A percentile compares a stretch with the other conserved stretches of the same genome.
Evolutionary conservation across 331 rosid species (phyloP).

Genomic region (Quercus tomentella): DNA sequence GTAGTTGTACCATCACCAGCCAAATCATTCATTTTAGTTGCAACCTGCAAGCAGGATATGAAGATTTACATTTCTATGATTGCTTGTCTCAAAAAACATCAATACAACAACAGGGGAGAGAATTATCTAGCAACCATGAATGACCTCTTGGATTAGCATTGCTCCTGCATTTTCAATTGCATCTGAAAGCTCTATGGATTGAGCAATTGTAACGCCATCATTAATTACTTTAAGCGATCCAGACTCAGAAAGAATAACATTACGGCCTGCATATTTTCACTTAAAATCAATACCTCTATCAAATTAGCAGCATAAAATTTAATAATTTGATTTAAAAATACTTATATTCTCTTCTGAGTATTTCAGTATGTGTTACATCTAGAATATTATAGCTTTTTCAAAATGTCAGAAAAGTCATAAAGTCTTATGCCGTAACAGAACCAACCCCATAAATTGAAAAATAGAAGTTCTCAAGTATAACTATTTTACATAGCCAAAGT

Average conservation of each 20-base stretch:
- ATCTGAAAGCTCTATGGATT: no score
- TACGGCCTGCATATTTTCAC: slow-evolving; percentile 61
- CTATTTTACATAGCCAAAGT: background rate
- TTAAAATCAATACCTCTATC: slow-evolving; percentile 10
- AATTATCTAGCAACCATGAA: slow-evolving; percentile 50
- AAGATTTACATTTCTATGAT: slow-evolving; percentile 11
- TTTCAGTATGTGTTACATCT: background rate
- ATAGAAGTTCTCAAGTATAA: background rate
- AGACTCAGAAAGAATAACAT: slow-evolving; percentile 85
- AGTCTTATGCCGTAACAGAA: background rate
- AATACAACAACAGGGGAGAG: slow-evolving; percentile 17
- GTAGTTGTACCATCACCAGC: slow-evolving; percentile 99
- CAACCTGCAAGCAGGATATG: slow-evolving; percentile 64
- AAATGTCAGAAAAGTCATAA: background rate
- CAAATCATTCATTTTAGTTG: slow-evolving; percentile 80
- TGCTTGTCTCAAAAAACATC: slow-evolving; percentile 8
- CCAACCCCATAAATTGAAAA: background rate
- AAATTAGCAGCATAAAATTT: background rate
- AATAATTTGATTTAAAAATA: background rate
- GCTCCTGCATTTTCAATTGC: slow-evolving; percentile 38
- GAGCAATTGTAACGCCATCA: slow-evolving; percentile 16
- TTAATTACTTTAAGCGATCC: slow-evolving; percentile 67
- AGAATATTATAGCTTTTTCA: background rate
- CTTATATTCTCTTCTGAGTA: background rate
- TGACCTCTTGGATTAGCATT: slow-evolving; percentile 93